Conservation (phyloP, 495 filamentous ascomycete species). For the Penicillium longicatenatum region DNA sequence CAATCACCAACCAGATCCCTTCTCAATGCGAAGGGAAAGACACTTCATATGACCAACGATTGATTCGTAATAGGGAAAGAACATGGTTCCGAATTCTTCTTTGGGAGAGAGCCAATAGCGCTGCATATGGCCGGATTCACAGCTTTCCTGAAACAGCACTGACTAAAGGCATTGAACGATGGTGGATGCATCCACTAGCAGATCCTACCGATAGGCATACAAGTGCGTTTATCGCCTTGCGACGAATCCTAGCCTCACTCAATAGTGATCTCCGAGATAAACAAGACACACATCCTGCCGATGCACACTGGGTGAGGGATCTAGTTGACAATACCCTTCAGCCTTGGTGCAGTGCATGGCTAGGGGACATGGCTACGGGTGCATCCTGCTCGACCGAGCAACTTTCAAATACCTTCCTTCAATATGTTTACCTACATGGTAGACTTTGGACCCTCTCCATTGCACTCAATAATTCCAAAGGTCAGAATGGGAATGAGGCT, state of each 20-base stretch:
- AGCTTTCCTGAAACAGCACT: constrained; percentile 29
- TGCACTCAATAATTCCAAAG: constrained; percentile 20
- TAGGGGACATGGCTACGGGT: constrained; percentile 6
- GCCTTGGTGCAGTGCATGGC: constrained; percentile 24
- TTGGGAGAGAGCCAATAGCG: constrained; percentile 35
- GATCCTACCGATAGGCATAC: constrained; percentile 31
- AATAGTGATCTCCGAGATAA: constrained; percentile 16
- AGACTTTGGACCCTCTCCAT: constrained; percentile 31
- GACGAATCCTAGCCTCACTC: constrained; percentile 17
- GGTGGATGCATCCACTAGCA: constrained; percentile 30
- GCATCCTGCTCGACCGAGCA: constrained; percentile 13
- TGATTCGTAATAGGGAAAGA: constrained; percentile 26
- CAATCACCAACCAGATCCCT: background rate
- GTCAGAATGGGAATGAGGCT: constrained; percentile 31
- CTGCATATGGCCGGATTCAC: constrained; percentile 25
- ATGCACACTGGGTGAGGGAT: constrained; percentile 28
- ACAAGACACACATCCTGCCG: background rate
- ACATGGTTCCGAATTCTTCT: constrained; percentile 32
- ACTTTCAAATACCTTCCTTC: constrained; percentile 23
- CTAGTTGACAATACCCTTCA: constrained; percentile 21
- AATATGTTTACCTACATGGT: constrained; percentile 30
- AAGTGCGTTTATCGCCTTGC: constrained; percentile 27
- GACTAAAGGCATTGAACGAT: constrained; percentile 22
- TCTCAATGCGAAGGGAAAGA: background rate
- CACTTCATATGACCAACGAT: constrained; percentile 9